A percentile compares a stretch with the other conserved stretches of the same genome.
Conservation (phyloP, 2,329 filamentous ascomycete genomes). For the Hyphodiscus sp. region DNA sequence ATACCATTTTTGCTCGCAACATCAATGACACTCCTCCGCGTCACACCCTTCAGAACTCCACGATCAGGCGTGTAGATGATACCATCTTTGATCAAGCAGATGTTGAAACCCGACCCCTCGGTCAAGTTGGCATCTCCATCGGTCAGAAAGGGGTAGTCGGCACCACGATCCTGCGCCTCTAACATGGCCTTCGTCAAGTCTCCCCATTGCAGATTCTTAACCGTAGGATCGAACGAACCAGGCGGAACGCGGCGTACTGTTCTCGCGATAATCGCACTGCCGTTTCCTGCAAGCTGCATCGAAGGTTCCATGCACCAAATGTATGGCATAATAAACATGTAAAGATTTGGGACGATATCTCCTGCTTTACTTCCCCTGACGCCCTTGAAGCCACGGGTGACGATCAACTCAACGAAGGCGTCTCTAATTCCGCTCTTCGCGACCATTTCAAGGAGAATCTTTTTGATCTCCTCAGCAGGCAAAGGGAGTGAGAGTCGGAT, state of each 20-base stretch:
- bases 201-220: slow-evolving; percentile 48
- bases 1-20: slow-evolving; percentile 31
- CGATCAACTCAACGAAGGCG: slow-evolving; percentile 44
- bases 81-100: slow-evolving; percentile 39
- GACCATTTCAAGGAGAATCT: slow-evolving; percentile 39
- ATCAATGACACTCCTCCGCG: slow-evolving; percentile 42
- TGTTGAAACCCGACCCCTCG: slow-evolving; percentile 44
- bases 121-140: slow-evolving; percentile 34
- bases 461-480: slow-evolving; percentile 33
- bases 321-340: slow-evolving; percentile 43
- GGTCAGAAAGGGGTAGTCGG: slow-evolving; percentile 41
- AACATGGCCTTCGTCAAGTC: slow-evolving; percentile 40
- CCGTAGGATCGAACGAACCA: slow-evolving; percentile 42
- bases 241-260: slow-evolving; percentile 40
- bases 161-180: slow-evolving; percentile 41
- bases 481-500: slow-evolving; percentile 39
- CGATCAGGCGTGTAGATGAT: slow-evolving; percentile 40
- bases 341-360: slow-evolving; percentile 36
- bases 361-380: slow-evolving; percentile 32
- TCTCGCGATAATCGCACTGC: slow-evolving; percentile 37
- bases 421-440: slow-evolving; percentile 40
- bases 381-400: slow-evolving; percentile 40
- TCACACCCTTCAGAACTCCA: slow-evolving; percentile 43
- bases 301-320: slow-evolving; percentile 44
- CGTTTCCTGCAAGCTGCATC: slow-evolving; percentile 33